phyloP scores from a whole-genome alignment of 352 stramenopile genomes.

The Phytophthora citrophthora region DNA sequence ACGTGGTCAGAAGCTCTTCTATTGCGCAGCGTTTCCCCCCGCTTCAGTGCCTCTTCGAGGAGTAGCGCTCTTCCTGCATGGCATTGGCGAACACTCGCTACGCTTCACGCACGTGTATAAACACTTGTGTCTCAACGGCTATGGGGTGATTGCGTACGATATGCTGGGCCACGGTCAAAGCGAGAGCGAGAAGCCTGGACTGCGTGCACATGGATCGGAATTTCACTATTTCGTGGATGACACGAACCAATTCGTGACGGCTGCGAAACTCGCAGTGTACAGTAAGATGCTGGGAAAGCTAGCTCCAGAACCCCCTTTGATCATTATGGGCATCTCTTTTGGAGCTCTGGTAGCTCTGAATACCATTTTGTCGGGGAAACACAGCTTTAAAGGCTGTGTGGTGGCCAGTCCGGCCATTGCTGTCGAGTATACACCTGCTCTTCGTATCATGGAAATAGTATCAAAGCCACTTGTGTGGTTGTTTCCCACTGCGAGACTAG shows the following conservation, averaged over 20 bases:
- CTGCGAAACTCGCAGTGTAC: slow-evolving; percentile 47
- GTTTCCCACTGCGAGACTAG: slow-evolving; percentile 51
- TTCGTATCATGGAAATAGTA: slow-evolving; percentile 49
- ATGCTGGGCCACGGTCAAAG: slow-evolving; percentile 64
- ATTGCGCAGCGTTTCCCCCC: slow-evolving; percentile 55
- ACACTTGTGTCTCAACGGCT: slow-evolving; percentile 48
- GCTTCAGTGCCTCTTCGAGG: slow-evolving; percentile 36
- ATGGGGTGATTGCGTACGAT: slow-evolving; percentile 71
- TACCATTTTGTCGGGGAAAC: slow-evolving; percentile 52
- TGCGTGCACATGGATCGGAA: slow-evolving; percentile 55
- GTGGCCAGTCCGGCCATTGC: slow-evolving; percentile 65
- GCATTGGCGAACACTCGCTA: slow-evolving; percentile 66
- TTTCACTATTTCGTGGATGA: slow-evolving; percentile 77
- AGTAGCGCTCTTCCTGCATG: slow-evolving; percentile 69
- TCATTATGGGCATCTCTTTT: slow-evolving; percentile 78
- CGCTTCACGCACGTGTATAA: slow-evolving; percentile 69
- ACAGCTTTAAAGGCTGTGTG: slow-evolving; percentile 55
- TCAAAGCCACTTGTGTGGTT: slow-evolving; percentile 49
- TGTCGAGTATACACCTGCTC: slow-evolving; percentile 59
- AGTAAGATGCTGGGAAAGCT: slow-evolving; percentile 37
- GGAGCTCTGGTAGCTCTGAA: slow-evolving; percentile 66
- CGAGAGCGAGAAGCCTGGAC: slow-evolving; percentile 40
- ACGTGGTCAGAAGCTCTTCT: slow-evolving; percentile 62
- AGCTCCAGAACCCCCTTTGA: slow-evolving; percentile 30
- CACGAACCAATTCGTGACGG: slow-evolving; percentile 63